Evolutionary conservation across 208 protist species (phyloP).

Genomic region (Willaertia magna): DNA sequence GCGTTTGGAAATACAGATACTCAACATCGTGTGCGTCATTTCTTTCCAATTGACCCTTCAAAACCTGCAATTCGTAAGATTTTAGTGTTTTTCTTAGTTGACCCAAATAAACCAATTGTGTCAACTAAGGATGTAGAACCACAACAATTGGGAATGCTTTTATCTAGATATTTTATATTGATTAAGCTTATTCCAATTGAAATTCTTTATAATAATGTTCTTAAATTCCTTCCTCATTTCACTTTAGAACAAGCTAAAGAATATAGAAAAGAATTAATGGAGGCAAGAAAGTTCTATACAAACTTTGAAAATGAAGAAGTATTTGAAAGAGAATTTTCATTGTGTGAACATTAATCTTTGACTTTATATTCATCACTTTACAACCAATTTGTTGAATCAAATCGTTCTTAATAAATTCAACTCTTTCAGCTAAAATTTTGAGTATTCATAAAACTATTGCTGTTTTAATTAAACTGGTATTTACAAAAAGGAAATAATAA

Average conservation of each 20-base stretch:
- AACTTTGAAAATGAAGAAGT: not conserved
- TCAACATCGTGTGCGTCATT: constrained; percentile 26
- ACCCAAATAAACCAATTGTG: constrained; percentile 12
- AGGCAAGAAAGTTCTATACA: constrained; percentile 26
- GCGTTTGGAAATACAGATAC: constrained; percentile 24
- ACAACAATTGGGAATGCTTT: not conserved
- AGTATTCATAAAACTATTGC: too few species aligned
- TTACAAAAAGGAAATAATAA: too few species aligned
- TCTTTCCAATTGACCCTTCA: constrained; percentile 1
- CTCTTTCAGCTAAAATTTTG: too few species aligned
- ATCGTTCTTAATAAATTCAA: too few species aligned
- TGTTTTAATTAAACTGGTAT: too few species aligned
- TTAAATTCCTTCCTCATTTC: not conserved
- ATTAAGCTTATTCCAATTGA: not conserved
- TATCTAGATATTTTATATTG: not conserved
- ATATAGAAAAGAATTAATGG: constrained; percentile 21
- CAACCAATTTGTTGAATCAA: too few species aligned
- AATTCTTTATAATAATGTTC: not conserved
- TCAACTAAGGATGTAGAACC: constrained; percentile 20
- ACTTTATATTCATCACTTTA: too few species aligned
- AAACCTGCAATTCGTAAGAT: constrained; percentile 24
- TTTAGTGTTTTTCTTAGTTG: constrained; percentile 31
- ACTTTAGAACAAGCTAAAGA: not conserved
- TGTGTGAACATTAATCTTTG: constrained; percentile 12
- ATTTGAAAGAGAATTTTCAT: constrained; percentile 2